A percentile compares a stretch with the other conserved stretches of the same genome.
Conservation (phyloP, 2,329 filamentous ascomycete species). For the Raffaelea albimanens region DNA sequence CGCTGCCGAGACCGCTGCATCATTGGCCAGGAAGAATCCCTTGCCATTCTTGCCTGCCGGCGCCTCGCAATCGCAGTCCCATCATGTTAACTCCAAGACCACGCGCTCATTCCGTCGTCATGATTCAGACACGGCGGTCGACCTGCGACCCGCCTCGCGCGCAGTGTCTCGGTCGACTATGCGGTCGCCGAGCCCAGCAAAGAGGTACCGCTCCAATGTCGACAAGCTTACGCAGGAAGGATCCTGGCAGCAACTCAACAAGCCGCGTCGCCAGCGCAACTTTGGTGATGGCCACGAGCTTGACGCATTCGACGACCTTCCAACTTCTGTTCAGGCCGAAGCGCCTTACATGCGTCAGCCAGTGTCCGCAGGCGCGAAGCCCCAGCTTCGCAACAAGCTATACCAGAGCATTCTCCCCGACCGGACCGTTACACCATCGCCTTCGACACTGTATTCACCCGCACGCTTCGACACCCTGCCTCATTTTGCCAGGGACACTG, state of each 20-base stretch:
- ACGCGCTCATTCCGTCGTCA: conserved; percentile 66
- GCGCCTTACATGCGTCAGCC: conserved; percentile 77
- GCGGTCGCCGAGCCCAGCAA: conserved; percentile 50
- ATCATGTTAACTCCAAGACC: conserved; percentile 66
- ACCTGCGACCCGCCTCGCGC: conserved; percentile 48
- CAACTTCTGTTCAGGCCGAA: conserved; percentile 75
- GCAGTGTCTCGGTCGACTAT: conserved; percentile 47
- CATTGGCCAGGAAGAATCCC: conserved; percentile 48
- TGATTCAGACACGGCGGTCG: conserved; percentile 64
- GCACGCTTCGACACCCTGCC: conserved; percentile 45
- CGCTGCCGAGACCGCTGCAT: conserved; percentile 39
- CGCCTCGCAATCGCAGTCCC: conserved; percentile 54
- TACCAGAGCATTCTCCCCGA: conserved; percentile 47
- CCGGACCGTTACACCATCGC: conserved; percentile 44
- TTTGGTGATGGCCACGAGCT: conserved; percentile 92
- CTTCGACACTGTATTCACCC: conserved; percentile 44
- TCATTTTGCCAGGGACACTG: conserved; percentile 56
- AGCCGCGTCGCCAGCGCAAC: conserved; percentile 58
- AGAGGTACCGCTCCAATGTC: conserved; percentile 27
- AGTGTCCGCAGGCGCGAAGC: conserved; percentile 58
- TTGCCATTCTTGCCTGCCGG: conserved; percentile 75
- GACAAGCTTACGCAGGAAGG: conserved; percentile 34
- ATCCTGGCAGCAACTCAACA: conserved; percentile 59
- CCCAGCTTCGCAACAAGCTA: conserved; percentile 45
- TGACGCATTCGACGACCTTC: conserved; percentile 88